Percentiles rank a stretch among this genome's conserved stretches.
Conservation (phyloP, 2,329 filamentous ascomycete genomes). For the Pseudogymnoascus sp. region DNA sequence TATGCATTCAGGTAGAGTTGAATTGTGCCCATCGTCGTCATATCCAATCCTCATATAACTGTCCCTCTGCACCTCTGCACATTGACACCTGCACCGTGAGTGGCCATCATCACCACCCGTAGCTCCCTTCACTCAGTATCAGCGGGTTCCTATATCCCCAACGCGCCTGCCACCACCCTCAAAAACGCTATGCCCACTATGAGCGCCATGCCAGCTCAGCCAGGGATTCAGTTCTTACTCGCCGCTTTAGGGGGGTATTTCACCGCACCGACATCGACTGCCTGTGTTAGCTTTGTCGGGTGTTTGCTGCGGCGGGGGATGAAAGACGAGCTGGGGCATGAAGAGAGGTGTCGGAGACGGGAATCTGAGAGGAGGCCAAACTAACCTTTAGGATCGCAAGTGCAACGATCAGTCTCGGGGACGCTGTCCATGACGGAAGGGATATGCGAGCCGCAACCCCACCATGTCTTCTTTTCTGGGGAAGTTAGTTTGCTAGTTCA, state of each 20-base stretch:
- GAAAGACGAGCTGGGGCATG: not conserved
- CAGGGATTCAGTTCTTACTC: slow-evolving; percentile 17
- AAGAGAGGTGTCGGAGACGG: not conserved
- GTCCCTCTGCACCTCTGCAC: not conserved
- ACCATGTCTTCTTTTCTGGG: slow-evolving; percentile 45
- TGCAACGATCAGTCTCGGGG: slow-evolving; percentile 44
- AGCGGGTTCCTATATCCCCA: not conserved
- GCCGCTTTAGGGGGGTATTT: slow-evolving; percentile 46
- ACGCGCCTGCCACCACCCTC: slow-evolving; percentile 1
- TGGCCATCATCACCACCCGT: not conserved
- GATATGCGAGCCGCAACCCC: slow-evolving; percentile 45
- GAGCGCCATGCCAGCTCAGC: not conserved
- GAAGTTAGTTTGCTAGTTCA: not conserved
- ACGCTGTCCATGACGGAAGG: slow-evolving; percentile 46
- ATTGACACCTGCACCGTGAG: not conserved
- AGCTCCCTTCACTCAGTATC: slow-evolving; percentile 3
- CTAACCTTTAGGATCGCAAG: slow-evolving; percentile 30
- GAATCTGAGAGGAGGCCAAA: not conserved
- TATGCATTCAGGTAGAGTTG: not conserved
- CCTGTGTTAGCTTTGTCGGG: slow-evolving; percentile 33
- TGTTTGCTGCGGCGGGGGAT: not conserved
- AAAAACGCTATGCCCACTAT: slow-evolving; percentile 9
- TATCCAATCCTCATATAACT: not conserved
- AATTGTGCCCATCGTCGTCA: not conserved
- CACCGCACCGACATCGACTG: slow-evolving; percentile 41